Evolutionary conservation across 106 monocot genomes (phyloP).

Genomic region (Allium cepa): DNA sequence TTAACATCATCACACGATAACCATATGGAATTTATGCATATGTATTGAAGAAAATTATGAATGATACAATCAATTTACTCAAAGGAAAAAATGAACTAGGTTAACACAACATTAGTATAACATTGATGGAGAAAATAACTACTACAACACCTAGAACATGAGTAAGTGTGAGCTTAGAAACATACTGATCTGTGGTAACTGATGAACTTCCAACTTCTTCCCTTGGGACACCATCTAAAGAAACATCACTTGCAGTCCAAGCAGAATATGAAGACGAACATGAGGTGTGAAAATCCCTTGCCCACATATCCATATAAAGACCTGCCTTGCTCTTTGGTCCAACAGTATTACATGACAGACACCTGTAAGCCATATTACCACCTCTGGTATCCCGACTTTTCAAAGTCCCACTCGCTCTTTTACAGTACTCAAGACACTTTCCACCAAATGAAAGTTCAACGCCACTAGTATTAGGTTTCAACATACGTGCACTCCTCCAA

Average conservation of each 20-base stretch:
- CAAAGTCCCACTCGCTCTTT: constrained; percentile 31
- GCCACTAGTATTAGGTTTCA: constrained; percentile 4
- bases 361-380: constrained; percentile 41
- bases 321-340: constrained; percentile 24
- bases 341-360: constrained; percentile 33
- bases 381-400: constrained; percentile 28
- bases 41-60: too few species aligned
- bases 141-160: too few species aligned
- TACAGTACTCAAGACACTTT: constrained; percentile 26
- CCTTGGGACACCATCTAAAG: constrained; percentile 30
- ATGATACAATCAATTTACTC: too few species aligned
- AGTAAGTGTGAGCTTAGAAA: background rate
- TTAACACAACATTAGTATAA: too few species aligned
- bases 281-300: constrained; percentile 23
- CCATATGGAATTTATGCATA: too few species aligned
- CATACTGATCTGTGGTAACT: constrained; percentile 48
- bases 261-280: constrained; percentile 27
- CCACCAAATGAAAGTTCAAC: constrained; percentile 11
- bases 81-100: too few species aligned
- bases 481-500: constrained; percentile 5
- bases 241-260: constrained; percentile 43
- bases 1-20: too few species aligned
- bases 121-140: too few species aligned
- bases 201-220: constrained; percentile 41
- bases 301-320: constrained; percentile 15